Evolutionary conservation across 441 rosid genomes (phyloP).

Genomic region (Erodium moschatum): DNA sequence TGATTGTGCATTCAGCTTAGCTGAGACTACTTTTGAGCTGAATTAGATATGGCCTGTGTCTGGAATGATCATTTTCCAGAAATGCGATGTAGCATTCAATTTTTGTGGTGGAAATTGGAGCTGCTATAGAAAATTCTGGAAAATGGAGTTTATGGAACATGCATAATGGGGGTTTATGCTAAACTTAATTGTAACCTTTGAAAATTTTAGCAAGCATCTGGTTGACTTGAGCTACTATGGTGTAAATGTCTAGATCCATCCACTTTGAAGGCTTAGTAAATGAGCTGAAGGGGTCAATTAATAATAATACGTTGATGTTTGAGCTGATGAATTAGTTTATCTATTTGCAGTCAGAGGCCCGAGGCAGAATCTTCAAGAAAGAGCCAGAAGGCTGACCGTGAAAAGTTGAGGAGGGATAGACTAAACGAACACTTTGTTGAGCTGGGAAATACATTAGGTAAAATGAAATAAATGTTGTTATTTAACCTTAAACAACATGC

Average conservation of each 20-base stretch:
- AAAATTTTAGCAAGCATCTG: too few relatives aligned
- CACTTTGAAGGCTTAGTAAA: not conserved
- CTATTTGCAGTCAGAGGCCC: slow-evolving; percentile 23
- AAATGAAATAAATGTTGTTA: not conserved
- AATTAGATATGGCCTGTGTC: not conserved
- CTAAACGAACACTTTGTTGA: slow-evolving; percentile 71
- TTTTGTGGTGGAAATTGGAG: slow-evolving; percentile 1
- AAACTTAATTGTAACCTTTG: too few relatives aligned
- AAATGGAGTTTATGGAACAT: not conserved
- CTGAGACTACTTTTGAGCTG: not conserved
- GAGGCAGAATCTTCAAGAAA: slow-evolving; percentile 44
- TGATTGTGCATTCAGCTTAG: not conserved
- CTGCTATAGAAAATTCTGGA: not conserved
- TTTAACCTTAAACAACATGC: not conserved
- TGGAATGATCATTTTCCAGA: not conserved
- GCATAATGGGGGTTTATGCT: too few relatives aligned
- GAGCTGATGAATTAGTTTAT: not conserved
- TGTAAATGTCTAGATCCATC: not conserved
- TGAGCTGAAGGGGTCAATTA: not conserved
- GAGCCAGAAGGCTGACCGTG: slow-evolving; percentile 77
- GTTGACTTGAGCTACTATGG: not conserved
- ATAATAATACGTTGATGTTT: not conserved
- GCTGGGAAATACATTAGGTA: slow-evolving; percentile 56
- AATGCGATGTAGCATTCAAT: not conserved
- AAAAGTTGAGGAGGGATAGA: slow-evolving; percentile 58